Evolutionary conservation across 345 rosid species (phyloP).

Genomic region (Arabidopsis suecica): DNA sequence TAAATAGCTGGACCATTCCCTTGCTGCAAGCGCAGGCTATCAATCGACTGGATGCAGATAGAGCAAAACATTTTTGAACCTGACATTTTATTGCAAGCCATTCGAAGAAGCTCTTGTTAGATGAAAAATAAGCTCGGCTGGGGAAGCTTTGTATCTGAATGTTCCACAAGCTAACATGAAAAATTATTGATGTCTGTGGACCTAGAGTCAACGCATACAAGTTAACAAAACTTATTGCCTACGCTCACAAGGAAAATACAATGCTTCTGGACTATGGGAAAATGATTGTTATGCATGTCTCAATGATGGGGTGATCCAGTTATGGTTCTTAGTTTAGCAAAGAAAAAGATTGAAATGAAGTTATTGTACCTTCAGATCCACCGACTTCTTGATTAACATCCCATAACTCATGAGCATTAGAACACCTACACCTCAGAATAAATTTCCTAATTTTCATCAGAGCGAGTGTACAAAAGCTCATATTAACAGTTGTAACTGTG

Average conservation of each 20-base stretch:
- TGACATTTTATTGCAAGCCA: constrained; percentile 47
- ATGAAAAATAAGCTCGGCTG: not conserved
- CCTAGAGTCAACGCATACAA: constrained; percentile 2
- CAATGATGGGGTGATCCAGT: constrained; percentile 3
- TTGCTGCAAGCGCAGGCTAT: constrained; percentile 83
- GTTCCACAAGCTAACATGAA: not conserved
- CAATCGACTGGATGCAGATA: constrained; percentile 65
- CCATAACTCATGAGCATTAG: constrained; percentile 61
- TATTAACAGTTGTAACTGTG: constrained; percentile 1
- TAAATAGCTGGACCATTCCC: constrained; percentile 65
- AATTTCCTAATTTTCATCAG: constrained; percentile 23
- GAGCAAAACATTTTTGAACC: constrained; percentile 77
- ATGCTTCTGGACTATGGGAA: constrained; percentile 1
- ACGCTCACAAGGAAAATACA: constrained; percentile 1
- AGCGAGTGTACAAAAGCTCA: not conserved
- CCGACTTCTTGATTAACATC: constrained; percentile 54
- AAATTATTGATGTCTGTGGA: not conserved
- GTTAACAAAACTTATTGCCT: not conserved
- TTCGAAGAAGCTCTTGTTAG: not conserved
- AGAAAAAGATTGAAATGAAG: constrained; percentile 6
- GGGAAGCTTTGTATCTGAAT: not conserved
- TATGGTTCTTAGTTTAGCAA: constrained; percentile 13
- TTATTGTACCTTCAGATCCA: constrained; percentile 63
- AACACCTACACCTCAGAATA: constrained; percentile 56
- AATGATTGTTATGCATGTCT: not conserved